These are phyloP conservation scores for Colletotrichum incanum DNA, from an alignment of 2,329 filamentous ascomycete species.

Conservation along the genomic window DNA sequence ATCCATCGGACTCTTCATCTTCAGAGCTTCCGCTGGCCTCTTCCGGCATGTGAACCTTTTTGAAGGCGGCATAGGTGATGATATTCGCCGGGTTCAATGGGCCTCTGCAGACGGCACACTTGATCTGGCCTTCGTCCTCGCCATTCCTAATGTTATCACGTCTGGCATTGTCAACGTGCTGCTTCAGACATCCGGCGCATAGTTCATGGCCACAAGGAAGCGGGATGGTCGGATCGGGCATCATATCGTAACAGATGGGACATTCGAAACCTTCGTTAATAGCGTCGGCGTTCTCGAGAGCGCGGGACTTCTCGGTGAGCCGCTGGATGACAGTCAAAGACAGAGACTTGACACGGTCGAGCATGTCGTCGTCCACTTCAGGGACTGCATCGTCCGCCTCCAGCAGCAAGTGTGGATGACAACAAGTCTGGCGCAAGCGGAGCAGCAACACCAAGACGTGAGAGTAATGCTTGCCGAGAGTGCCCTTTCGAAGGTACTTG, in stretches of 20 bases:
- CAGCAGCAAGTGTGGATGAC: conserved; percentile 80
- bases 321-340: conserved; percentile 74
- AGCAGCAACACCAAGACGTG: conserved; percentile 85
- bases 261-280: conserved; percentile 75
- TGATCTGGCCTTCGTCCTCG: conserved; percentile 69
- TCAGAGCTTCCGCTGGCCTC: conserved; percentile 51
- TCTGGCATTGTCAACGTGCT: conserved; percentile 74
- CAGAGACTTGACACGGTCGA: conserved; percentile 75
- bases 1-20: conserved; percentile 53
- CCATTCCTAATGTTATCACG: conserved; percentile 71
- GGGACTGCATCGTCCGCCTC: conserved; percentile 59
- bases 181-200: conserved; percentile 83
- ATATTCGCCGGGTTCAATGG: conserved; percentile 77
- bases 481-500: conserved; percentile 79
- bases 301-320: conserved; percentile 60
- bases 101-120: conserved; percentile 84
- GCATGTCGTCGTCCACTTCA: conserved; percentile 65
- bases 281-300: conserved; percentile 55
- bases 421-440: conserved; percentile 85
- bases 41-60: conserved; percentile 78
- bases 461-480: conserved; percentile 81
- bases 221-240: conserved; percentile 82
- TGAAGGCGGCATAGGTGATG: conserved; percentile 83
- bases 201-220: conserved; percentile 87
- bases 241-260: conserved; percentile 85